A percentile compares a stretch with the other conserved stretches of the same genome.
These are phyloP conservation scores for Musa beccarii DNA, from an alignment of 176 grass and related monocot species.

Conservation along the genomic window DNA sequence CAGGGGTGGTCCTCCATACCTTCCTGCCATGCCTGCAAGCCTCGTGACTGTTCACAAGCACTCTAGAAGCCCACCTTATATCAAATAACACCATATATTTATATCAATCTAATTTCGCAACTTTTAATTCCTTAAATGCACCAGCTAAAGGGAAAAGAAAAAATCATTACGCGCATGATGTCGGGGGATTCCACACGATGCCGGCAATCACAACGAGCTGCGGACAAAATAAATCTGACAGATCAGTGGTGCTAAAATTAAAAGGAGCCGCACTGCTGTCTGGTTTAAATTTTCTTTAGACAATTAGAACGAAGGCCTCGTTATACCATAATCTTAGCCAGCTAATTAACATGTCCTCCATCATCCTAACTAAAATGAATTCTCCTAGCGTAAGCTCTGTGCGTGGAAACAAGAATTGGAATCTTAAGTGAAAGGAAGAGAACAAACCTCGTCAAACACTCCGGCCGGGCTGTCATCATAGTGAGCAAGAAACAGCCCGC, in stretches of 20 bases:
- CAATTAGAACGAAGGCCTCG: no score
- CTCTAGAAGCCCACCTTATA: constrained; percentile 82
- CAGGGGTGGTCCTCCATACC: constrained; percentile 24
- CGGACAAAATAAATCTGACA: constrained; percentile 7
- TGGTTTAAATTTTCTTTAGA: no score
- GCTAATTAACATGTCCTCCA: no score
- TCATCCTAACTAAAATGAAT: no score
- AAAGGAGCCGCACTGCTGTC: no score
- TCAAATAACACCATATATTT: constrained; percentile 12
- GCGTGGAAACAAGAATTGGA: not conserved
- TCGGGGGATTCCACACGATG: constrained; percentile 91
- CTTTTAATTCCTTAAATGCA: no score
- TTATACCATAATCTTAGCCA: no score
- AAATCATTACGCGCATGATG: constrained; percentile 80
- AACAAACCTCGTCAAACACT: constrained; percentile 75
- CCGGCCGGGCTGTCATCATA: constrained; percentile 95
- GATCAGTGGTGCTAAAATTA: not conserved
- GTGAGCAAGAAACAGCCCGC: constrained; percentile 87
- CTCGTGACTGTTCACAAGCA: constrained; percentile 64
- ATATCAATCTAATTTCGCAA: not conserved
- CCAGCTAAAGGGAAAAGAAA: no score
- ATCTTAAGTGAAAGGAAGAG: not conserved
- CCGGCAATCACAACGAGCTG: constrained; percentile 97
- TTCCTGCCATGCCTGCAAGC: constrained; percentile 78
- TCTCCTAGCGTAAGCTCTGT: no score